phyloP scores from a whole-genome alignment of 352 stramenopile genomes.

The Globisporangium barbulae region DNA sequence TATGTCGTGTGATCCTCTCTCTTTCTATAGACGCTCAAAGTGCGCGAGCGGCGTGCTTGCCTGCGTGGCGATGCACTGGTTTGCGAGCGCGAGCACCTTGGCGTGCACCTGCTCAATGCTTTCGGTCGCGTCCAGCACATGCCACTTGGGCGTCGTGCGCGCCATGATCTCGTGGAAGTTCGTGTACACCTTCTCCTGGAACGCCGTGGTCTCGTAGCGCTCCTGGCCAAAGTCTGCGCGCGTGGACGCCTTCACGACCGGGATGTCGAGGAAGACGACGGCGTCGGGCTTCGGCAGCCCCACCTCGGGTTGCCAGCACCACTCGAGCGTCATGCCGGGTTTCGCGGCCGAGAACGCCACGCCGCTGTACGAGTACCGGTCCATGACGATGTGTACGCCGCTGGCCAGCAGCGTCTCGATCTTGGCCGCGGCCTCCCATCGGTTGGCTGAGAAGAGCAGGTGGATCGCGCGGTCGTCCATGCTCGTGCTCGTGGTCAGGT shows the following conservation, averaged over 20 bases:
- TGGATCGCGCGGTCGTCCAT: conserved; percentile 98
- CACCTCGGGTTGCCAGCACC: conserved; percentile 97
- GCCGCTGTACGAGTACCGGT: conserved; percentile 97
- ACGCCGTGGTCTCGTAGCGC: conserved; percentile 87
- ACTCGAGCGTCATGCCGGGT: conserved; percentile 91
- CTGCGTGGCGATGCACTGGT: conserved; percentile 37
- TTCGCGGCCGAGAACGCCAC: conserved; percentile 99
- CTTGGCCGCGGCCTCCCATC: conserved; percentile 93
- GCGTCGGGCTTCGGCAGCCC: conserved; percentile 96
- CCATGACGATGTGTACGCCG: conserved; percentile 94
- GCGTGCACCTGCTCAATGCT: conserved; percentile 73
- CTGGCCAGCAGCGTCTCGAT: conserved; percentile 64
- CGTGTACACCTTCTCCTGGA: conserved; percentile 82
- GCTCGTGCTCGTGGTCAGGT: conserved; percentile 86
- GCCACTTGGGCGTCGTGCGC: conserved; percentile 46
- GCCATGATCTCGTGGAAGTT: conserved; percentile 79
- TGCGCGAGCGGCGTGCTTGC: conserved; percentile 28
- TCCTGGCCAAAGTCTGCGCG: conserved; percentile 93
- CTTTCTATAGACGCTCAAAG: conserved; percentile 27
- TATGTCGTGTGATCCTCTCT: not conserved
- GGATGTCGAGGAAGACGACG: conserved; percentile 97
- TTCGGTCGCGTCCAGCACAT: conserved; percentile 76
- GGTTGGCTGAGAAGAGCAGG: conserved; percentile 99
- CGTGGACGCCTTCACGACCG: conserved; percentile 84
- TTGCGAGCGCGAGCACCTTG: conserved; percentile 51